phyloP scores from a whole-genome alignment of 1,284 basidiomycete genomes.

The Boletus hoseneyae region DNA sequence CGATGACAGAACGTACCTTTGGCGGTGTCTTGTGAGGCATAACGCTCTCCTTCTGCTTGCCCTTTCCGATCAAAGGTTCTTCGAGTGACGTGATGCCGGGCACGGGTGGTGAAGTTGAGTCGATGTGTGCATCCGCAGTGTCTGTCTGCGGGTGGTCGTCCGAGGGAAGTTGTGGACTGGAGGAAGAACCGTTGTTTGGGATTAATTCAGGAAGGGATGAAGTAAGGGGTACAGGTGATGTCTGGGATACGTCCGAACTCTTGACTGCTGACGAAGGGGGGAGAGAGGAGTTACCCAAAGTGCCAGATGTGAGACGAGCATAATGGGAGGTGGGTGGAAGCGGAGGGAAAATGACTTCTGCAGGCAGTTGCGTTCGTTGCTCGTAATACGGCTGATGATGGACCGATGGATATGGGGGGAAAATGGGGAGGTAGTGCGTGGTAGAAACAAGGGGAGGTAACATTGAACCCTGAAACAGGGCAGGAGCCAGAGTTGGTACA shows the following conservation, averaged over 20 bases:
- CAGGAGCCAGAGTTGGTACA: conserved; percentile 4
- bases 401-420: conserved; percentile 53
- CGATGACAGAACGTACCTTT: conserved; percentile 20
- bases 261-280: conserved; percentile 31
- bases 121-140: conserved; percentile 13
- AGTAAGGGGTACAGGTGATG: conserved; percentile 29
- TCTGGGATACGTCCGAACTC: conserved; percentile 22
- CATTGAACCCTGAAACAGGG: conserved; percentile 15
- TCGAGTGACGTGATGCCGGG: conserved; percentile 10
- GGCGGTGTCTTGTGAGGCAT: conserved; percentile 22
- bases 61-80: conserved; percentile 13
- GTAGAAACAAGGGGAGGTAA: conserved; percentile 35
- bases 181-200: conserved; percentile 62
- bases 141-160: conserved; percentile 26
- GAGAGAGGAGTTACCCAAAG: conserved; percentile 14
- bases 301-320: conserved; percentile 30
- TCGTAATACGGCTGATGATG: conserved; percentile 72
- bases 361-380: conserved; percentile 47
- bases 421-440: conserved; percentile 46
- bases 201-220: conserved; percentile 56
- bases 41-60: conserved; percentile 15
- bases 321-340: conserved; percentile 50
- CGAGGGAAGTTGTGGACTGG: conserved; percentile 55
- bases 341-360: conserved; percentile 69
- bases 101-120: conserved; percentile 17